Evolutionary conservation across 2,329 filamentous ascomycete genomes (phyloP), one percentile per base, ranked within the genome.

Genomic region (Botryotinia narcissicola): DNA sequence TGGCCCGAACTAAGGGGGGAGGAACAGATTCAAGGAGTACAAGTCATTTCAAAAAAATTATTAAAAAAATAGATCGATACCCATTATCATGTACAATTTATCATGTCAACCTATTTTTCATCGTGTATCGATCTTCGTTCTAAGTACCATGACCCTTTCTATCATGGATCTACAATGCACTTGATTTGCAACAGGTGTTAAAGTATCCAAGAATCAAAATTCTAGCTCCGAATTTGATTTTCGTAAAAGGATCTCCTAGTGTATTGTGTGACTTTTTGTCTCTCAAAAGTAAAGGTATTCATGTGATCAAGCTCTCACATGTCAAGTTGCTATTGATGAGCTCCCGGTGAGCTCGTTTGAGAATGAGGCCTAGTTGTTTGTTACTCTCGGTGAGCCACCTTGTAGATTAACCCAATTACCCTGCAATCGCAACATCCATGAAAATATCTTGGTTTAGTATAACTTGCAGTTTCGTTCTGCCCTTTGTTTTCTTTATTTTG

Each of bases 61-160:
- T 46, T 29, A 40, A 51, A 32, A 20, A 54, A 42, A 71, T 71
- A 71, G 35, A 71, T 71, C 35, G 60, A 71, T 71, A 71, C 60
- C 70, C 70, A 71, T 42, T 32, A 37, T 64, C 42, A 64, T 64
- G 59, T 51, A 64, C 46, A 40, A 40, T 64, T 32, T 66, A 71
- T n/a, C 40, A 37, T 46, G 8, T 51, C 22, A 71, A 35, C 18
- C 63, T 18, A n/a, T 57, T 25, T 6, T 25, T 42, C 20, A 29
- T 18, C 9, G 40, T n/a, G 10, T 32, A 12, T 44, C 18, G 40
- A 35, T 9, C 7, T 12, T 42, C 8, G 6, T n/a, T 22, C 9
- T 2, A 22, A 25, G 10, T 57, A 1, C 4, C 35, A 32, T 40
- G 6, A 1, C n/a, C 12, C 5, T 25, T 59, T 46, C 10, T 10